Evolutionary conservation across 192 early-diverging fungal species (phyloP).

Genomic region (Entomortierella chlamydospora): DNA sequence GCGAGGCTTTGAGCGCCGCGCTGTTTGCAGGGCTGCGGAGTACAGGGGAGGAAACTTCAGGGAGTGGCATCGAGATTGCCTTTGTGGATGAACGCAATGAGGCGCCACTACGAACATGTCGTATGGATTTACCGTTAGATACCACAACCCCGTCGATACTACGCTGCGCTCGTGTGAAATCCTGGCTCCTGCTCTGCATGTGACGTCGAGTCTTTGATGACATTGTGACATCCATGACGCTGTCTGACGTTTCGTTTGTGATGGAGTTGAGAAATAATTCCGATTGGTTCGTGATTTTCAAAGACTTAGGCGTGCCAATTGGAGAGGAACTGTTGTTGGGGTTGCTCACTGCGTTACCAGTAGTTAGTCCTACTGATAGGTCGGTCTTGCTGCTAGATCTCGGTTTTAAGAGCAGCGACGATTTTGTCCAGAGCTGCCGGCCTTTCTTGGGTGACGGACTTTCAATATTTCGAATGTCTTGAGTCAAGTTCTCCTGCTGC

Average conservation of each 20-base stretch:
- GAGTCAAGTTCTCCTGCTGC: neutral
- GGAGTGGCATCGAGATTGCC: neutral
- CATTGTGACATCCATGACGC: neutral
- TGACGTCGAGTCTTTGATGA: neutral
- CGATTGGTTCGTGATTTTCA: neutral
- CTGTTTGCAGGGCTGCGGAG: neutral
- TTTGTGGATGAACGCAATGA: neutral
- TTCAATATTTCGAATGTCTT: neutral
- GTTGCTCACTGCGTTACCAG: too few species aligned
- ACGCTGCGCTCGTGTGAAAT: neutral
- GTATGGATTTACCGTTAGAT: neutral
- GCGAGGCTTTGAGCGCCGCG: neutral
- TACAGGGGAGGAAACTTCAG: neutral
- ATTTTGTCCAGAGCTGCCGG: neutral
- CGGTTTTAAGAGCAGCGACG: neutral
- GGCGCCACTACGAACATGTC: neutral
- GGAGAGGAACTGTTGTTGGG: neutral
- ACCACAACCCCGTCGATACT: neutral
- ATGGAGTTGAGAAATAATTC: too few species aligned
- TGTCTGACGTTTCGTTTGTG: too few species aligned
- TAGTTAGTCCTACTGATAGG: neutral
- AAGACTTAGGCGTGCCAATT: neutral
- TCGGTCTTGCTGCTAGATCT: neutral
- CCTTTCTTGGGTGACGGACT: neutral
- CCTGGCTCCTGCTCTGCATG: constrained; percentile 4